Percentiles rank a stretch among this genome's conserved stretches.
These are phyloP conservation scores for Collybia nuda DNA, from an alignment of 768 basidiomycete species.

Conservation along the genomic window DNA sequence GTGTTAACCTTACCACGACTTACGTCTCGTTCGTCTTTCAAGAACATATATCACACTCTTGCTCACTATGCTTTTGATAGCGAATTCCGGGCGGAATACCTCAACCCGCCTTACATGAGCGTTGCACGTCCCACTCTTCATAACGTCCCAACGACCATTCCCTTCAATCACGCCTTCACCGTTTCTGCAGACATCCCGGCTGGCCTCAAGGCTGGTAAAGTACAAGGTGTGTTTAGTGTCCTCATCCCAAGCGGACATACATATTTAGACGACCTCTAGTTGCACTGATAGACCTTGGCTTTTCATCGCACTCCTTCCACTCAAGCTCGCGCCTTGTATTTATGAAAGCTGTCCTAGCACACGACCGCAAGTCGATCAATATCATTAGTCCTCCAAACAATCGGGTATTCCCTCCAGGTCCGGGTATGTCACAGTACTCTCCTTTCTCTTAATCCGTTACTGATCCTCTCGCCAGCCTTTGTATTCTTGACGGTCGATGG, in stretches of 20 bases:
- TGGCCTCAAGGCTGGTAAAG: conserved; percentile 19
- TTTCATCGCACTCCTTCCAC: conserved; percentile 32
- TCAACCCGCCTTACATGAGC: conserved; percentile 42
- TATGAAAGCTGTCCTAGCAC: background rate
- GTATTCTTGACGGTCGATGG: no score
- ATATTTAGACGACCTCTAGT: conserved; percentile 20
- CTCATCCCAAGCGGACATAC: background rate
- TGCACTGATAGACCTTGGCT: conserved; percentile 40
- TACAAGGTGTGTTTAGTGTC: conserved; percentile 23
- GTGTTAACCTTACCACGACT: background rate
- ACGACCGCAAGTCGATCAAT: background rate
- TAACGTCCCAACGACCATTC: conserved; percentile 34
- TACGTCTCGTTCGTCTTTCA: conserved; percentile 1
- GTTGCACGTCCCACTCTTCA: conserved; percentile 30
- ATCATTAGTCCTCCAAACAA: background rate
- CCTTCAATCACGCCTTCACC: conserved; percentile 35
- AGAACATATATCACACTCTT: conserved; percentile 15
- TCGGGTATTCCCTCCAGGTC: no score
- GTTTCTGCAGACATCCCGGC: conserved; percentile 30
- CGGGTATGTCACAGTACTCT: no score
- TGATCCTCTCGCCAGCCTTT: no score
- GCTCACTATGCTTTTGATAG: conserved; percentile 13
- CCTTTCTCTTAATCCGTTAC: no score
- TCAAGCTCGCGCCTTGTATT: no score
- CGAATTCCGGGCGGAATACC: conserved; percentile 43